These are phyloP conservation scores for Datura wrightii DNA, from an alignment of 257 asterid genomes.

Conservation along the genomic window DNA sequence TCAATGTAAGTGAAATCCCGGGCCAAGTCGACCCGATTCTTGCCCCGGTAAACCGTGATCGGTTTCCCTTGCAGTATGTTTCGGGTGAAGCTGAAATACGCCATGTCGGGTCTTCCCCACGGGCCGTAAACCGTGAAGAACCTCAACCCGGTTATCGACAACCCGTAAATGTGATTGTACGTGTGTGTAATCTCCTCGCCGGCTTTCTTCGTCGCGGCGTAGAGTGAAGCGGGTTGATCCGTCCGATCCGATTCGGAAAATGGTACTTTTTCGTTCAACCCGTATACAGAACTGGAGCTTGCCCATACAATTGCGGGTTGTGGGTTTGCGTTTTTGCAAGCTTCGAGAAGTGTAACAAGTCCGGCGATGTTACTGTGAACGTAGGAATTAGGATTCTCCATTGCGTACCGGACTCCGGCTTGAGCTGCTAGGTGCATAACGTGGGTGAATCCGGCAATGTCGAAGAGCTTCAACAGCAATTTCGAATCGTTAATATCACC, in stretches of 20 bases:
- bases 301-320: constrained; percentile 87
- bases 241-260: constrained; percentile 82
- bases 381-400: constrained; percentile 76
- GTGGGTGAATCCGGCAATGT: constrained; percentile 59
- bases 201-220: constrained; percentile 83
- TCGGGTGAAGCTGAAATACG: constrained; percentile 71
- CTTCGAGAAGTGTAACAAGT: constrained; percentile 70
- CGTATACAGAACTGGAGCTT: constrained; percentile 88
- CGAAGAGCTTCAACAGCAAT: constrained; percentile 59
- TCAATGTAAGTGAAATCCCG: constrained; percentile 85
- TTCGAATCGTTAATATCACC: constrained; percentile 70
- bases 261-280: constrained; percentile 65
- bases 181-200: constrained; percentile 78
- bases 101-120: constrained; percentile 93
- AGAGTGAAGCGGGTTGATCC: constrained; percentile 76
- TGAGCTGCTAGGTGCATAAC: constrained; percentile 91
- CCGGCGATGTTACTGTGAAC: constrained; percentile 82
- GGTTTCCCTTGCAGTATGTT: constrained; percentile 67
- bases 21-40: constrained; percentile 71
- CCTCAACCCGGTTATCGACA: constrained; percentile 74
- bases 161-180: constrained; percentile 74
- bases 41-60: constrained; percentile 74
- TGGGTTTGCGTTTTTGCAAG: constrained; percentile 55
- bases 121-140: constrained; percentile 89
- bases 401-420: constrained; percentile 83